Conservation (phyloP, 192 early-diverging fungal genomes). For the Thamnidium elegans region DNA sequence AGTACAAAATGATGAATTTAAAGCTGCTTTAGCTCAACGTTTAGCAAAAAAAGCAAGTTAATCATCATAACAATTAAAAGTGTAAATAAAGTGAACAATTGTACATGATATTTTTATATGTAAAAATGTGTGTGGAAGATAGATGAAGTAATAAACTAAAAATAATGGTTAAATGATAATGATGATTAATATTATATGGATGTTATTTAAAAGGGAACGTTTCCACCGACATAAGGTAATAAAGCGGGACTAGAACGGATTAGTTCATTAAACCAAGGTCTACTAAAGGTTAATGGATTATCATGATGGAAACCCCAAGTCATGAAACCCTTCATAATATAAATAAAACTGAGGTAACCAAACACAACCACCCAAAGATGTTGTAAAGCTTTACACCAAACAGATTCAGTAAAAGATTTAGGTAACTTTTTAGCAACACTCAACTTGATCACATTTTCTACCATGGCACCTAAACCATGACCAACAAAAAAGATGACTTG, state of each 20-base stretch:
- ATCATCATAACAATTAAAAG: too few relatives aligned
- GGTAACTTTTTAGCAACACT: not conserved
- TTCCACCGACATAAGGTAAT: not conserved
- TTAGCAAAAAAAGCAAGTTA: not conserved
- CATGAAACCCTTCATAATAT: constrained; percentile 10
- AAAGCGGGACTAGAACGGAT: constrained; percentile 2
- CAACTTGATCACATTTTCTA: constrained; percentile 1
- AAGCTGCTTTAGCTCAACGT: constrained; percentile 19
- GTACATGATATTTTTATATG: too few relatives aligned
- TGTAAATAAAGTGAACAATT: too few relatives aligned
- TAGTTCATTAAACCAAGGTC: not conserved
- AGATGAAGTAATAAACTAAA: too few relatives aligned
- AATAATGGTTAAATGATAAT: too few relatives aligned
- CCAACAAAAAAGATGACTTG: constrained; percentile 16
- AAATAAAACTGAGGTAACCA: constrained; percentile 3
- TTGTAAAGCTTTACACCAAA: not conserved
- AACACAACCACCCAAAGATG: not conserved
- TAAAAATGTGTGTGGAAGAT: too few relatives aligned
- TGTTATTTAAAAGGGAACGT: too few relatives aligned
- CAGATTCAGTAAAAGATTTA: constrained; percentile 1
- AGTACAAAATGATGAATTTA: constrained; percentile 16
- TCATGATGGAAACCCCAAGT: constrained; percentile 9
- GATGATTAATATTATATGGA: too few relatives aligned
- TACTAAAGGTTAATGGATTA: not conserved
- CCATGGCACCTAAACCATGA: constrained; percentile 13